Evolutionary conservation across 2,329 filamentous ascomycete genomes (phyloP).

Genomic region (Sclerotinia spermophila): DNA sequence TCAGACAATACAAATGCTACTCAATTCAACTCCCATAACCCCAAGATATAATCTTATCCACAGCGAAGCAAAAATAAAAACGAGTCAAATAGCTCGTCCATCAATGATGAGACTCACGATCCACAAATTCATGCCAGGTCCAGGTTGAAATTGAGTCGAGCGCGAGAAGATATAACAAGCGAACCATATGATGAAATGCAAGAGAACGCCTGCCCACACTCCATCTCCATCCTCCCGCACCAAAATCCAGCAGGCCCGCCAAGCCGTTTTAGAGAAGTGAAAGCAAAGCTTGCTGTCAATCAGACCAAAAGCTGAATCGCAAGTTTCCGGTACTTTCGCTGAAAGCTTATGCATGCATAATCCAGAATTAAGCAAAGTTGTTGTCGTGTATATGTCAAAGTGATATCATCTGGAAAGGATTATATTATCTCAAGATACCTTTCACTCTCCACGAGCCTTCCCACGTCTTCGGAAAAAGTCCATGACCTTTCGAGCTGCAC

Average conservation of each 20-base stretch:
- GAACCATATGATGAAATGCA: slow-evolving; percentile 13
- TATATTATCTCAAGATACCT: not conserved
- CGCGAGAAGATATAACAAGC: slow-evolving; percentile 6
- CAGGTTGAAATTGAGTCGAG: slow-evolving; percentile 1
- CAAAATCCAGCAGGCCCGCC: slow-evolving; percentile 17
- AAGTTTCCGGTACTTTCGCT: slow-evolving; percentile 14
- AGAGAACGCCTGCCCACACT: slow-evolving; percentile 10
- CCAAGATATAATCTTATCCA: slow-evolving; percentile 16
- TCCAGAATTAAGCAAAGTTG: slow-evolving; percentile 15
- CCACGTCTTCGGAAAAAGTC: slow-evolving; percentile 92
- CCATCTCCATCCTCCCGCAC: slow-evolving; percentile 7
- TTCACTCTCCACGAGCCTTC: slow-evolving; percentile 50
- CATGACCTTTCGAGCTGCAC: slow-evolving; percentile 90
- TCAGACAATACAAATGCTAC: slow-evolving; percentile 11
- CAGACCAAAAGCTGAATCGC: slow-evolving; percentile 18
- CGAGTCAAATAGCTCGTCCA: not conserved
- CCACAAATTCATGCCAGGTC: not conserved
- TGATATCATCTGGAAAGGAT: not conserved
- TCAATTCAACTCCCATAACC: slow-evolving; percentile 13
- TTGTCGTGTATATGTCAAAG: slow-evolving; percentile 15
- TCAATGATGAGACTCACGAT: not conserved
- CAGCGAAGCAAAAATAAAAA: slow-evolving; percentile 1
- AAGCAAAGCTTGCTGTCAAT: slow-evolving; percentile 12
- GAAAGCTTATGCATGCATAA: slow-evolving; percentile 14
- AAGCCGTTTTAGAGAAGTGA: slow-evolving; percentile 16